These are phyloP conservation scores for Orbilia brochopaga DNA, from an alignment of 2,329 filamentous ascomycete genomes.

Conservation along the genomic window DNA sequence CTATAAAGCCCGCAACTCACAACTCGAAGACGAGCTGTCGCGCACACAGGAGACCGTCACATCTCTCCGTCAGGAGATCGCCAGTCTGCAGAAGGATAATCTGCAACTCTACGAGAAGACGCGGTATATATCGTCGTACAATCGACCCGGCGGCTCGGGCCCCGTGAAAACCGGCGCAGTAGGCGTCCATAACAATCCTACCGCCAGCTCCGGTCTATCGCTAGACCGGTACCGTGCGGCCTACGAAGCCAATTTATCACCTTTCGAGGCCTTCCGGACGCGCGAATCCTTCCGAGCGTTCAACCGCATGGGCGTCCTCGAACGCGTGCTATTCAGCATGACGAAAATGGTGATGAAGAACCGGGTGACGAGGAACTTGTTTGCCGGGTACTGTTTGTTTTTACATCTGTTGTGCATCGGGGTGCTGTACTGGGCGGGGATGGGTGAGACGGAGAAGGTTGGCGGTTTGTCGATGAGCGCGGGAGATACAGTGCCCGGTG, in stretches of 20 bases:
- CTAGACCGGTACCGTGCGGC: constrained; percentile 86
- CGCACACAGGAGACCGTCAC: constrained; percentile 82
- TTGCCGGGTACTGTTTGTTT: constrained; percentile 87
- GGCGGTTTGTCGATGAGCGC: constrained; percentile 35
- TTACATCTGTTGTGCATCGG: constrained; percentile 87
- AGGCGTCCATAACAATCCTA: constrained; percentile 68
- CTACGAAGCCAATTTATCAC: constrained; percentile 93
- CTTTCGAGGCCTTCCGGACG: constrained; percentile 94
- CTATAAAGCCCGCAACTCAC: constrained; percentile 92
- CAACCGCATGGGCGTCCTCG: constrained; percentile 88
- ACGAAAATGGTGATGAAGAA: constrained; percentile 90
- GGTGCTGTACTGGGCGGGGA: constrained; percentile 83
- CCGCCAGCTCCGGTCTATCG: constrained; percentile 68
- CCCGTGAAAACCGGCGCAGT: constrained; percentile 69
- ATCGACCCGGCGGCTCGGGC: constrained; percentile 65
- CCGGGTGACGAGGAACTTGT: constrained; percentile 87
- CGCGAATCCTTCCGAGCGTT: constrained; percentile 89
- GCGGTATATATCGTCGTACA: constrained; percentile 93
- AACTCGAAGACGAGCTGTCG: constrained; percentile 88
- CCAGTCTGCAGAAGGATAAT: constrained; percentile 93
- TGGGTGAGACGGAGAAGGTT: constrained; percentile 56
- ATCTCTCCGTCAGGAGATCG: constrained; percentile 85
- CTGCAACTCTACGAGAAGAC: constrained; percentile 97
- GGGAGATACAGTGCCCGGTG: constrained; percentile 29
- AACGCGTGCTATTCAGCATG: constrained; percentile 86